Percentiles rank a stretch among this genome's conserved stretches.
Evolutionary conservation across 768 basidiomycete species (phyloP).

Genomic region (Rhodotorula paludigena): DNA sequence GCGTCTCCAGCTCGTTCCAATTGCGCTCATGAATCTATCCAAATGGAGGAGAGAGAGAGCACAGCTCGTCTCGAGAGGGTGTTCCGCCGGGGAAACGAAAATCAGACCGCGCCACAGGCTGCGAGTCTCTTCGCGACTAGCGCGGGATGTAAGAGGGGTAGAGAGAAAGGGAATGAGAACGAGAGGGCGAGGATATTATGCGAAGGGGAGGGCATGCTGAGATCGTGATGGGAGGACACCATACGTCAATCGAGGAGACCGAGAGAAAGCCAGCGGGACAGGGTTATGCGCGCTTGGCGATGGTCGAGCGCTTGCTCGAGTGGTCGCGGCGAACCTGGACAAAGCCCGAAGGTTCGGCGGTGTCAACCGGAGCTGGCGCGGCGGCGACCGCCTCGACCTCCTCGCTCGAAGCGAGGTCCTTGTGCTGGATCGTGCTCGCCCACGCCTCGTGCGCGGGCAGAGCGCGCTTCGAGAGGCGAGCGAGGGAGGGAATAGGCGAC

Average conservation of each 20-base stretch:
- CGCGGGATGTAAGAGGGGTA: constrained; percentile 8
- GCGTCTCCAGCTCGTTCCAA: background rate
- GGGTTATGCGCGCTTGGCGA: background rate
- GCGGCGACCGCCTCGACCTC: constrained; percentile 3
- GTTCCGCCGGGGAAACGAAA: constrained; percentile 7
- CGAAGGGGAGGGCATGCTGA: background rate
- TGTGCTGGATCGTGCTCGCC: constrained; percentile 6
- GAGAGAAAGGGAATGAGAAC: background rate
- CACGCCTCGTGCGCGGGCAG: constrained; percentile 9
- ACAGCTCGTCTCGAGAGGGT: constrained; percentile 3
- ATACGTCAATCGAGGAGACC: background rate
- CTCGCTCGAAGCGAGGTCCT: background rate
- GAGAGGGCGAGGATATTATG: background rate
- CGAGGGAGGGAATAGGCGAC: constrained; percentile 22
- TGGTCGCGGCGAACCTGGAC: constrained; percentile 16
- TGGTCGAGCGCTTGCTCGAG: background rate
- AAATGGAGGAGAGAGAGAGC: constrained; percentile 5
- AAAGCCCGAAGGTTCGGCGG: background rate
- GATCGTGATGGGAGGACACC: background rate
- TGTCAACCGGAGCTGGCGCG: background rate
- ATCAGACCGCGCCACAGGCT: constrained; percentile 26
- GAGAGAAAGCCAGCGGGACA: background rate
- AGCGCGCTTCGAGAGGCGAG: constrained; percentile 19
- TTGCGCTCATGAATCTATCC: background rate
- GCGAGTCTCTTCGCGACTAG: constrained; percentile 36